These are phyloP conservation scores for Suillus decipiens DNA, from an alignment of 768 basidiomycete species.

Conservation along the genomic window DNA sequence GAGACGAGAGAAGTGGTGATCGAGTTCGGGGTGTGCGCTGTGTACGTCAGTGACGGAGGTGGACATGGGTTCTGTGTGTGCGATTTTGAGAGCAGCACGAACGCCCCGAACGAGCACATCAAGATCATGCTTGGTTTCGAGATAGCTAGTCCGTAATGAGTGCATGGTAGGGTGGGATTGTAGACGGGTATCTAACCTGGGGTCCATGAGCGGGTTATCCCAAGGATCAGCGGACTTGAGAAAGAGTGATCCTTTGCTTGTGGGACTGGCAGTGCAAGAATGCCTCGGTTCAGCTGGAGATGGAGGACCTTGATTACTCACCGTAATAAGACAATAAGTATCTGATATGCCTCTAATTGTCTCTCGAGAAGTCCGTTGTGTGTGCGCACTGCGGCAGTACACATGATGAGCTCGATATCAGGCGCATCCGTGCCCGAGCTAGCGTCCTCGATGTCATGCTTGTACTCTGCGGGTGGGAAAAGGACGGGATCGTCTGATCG, in stretches of 20 bases:
- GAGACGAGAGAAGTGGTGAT: conserved; percentile 37
- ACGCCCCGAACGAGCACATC: conserved; percentile 41
- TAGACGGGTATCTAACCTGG: conserved; percentile 32
- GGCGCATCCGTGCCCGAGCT: conserved; percentile 15
- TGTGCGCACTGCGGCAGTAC: neutral
- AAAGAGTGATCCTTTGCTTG: conserved; percentile 41
- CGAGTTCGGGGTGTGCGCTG: conserved; percentile 32
- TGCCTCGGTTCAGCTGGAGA: neutral
- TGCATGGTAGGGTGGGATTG: neutral
- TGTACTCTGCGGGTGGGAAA: conserved; percentile 7
- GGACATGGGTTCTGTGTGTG: conserved; percentile 39
- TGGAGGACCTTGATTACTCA: conserved; percentile 7
- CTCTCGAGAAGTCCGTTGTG: neutral
- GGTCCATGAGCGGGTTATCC: conserved; percentile 45
- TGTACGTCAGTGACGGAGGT: conserved; percentile 35
- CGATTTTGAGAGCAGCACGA: conserved; percentile 39
- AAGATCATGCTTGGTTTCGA: conserved; percentile 42
- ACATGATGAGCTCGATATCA: conserved; percentile 14
- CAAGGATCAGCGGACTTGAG: conserved; percentile 42
- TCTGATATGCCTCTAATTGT: conserved; percentile 20
- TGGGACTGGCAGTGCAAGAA: conserved; percentile 37
- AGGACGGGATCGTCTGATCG: conserved; percentile 18
- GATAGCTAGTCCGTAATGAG: conserved; percentile 35
- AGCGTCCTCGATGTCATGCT: conserved; percentile 10
- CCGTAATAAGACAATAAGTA: conserved; percentile 28